Percentiles rank a stretch among this genome's conserved stretches.
Conservation (phyloP, 768 basidiomycete genomes). For the Panaeolus papilionaceus region DNA sequence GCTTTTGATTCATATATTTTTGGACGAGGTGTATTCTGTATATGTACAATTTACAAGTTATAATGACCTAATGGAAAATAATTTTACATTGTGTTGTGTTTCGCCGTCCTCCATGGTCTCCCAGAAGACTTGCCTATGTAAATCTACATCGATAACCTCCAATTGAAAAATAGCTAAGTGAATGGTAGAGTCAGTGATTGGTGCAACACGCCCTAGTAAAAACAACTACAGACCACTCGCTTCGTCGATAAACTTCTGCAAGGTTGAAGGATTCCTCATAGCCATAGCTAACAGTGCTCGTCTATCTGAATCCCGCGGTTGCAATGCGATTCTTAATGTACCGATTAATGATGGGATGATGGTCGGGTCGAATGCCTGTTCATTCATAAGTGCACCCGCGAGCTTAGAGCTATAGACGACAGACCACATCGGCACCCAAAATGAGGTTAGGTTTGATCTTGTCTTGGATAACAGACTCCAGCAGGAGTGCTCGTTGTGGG, state of each 20-base stretch:
- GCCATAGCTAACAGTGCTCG: conserved; percentile 58
- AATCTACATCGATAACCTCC: conserved; percentile 23
- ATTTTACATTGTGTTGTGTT: conserved; percentile 44
- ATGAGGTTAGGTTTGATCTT: conserved; percentile 60
- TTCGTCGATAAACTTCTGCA: conserved; percentile 43
- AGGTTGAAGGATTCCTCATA: conserved; percentile 61
- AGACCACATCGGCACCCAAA: conserved; percentile 73
- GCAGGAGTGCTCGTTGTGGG: conserved; percentile 27
- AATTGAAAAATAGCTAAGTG: conserved; percentile 1
- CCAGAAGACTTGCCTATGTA: conserved; percentile 22
- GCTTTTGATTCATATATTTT: neutral
- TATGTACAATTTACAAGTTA: neutral
- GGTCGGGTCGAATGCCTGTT: conserved; percentile 71
- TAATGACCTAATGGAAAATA: conserved; percentile 46
- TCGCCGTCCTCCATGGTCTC: conserved; percentile 40
- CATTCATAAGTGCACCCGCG: neutral
- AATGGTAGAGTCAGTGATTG: neutral
- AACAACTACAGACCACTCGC: neutral
- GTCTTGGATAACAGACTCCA: conserved; percentile 43
- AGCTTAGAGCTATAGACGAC: conserved; percentile 19
- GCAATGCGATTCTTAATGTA: conserved; percentile 53
- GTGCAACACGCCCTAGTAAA: neutral
- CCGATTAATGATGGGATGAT: conserved; percentile 63
- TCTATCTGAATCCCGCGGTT: conserved; percentile 21
- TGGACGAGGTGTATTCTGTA: conserved; percentile 13